Evolutionary conservation across 306 rosid genomes (phyloP).

Genomic region (Trichosanthes cucumerina): DNA sequence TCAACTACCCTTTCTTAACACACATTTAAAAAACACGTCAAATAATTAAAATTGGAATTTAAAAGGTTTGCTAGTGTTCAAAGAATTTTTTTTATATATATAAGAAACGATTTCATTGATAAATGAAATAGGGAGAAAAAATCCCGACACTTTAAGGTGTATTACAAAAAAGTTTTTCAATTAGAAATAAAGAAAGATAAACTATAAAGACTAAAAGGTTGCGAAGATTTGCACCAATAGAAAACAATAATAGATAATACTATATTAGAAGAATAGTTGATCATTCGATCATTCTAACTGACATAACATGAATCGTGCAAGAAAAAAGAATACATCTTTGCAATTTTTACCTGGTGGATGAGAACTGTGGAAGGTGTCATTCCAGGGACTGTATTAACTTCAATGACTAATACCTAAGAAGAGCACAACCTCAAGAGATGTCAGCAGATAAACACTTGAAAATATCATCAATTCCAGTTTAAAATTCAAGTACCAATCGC

Average conservation of each 20-base stretch:
- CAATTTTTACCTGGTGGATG: constrained; percentile 68
- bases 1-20: background rate
- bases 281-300: constrained; percentile 2
- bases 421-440: background rate
- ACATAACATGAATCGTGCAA: background rate
- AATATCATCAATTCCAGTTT: too few relatives aligned
- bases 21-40: background rate
- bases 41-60: background rate
- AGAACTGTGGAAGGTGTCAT: constrained; percentile 96
- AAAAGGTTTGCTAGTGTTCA: background rate
- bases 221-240: too few relatives aligned
- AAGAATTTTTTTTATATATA: too few relatives aligned
- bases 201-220: too few relatives aligned
- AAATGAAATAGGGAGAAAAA: too few relatives aligned
- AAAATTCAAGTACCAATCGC: background rate
- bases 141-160: too few relatives aligned
- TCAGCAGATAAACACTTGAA: background rate
- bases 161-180: too few relatives aligned
- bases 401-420: constrained; percentile 69
- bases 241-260: too few relatives aligned
- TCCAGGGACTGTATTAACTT: constrained; percentile 98
- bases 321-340: background rate
- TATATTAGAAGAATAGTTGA: too few relatives aligned
- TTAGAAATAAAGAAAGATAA: too few relatives aligned
- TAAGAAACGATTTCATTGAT: too few relatives aligned